phyloP scores from a whole-genome alignment of 2,329 filamentous ascomycete species.

The Hypocreales sp. region DNA sequence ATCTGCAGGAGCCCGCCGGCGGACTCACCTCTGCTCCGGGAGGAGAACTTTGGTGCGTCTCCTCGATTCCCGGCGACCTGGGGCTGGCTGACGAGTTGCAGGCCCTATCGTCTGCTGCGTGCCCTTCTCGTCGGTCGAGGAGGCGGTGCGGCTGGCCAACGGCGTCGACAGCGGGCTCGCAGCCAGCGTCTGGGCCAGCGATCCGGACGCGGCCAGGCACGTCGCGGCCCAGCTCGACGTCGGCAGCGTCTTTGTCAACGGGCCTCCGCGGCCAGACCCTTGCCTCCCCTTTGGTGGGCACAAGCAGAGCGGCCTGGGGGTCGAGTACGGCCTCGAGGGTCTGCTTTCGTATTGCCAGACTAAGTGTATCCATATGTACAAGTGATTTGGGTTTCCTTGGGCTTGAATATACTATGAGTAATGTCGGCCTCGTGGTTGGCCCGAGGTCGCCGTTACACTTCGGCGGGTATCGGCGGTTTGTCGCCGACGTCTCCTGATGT shows the following conservation, averaged over 20 bases:
- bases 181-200: conserved; percentile 38
- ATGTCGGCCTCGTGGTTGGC: too few relatives aligned
- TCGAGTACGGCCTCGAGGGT: conserved; percentile 4
- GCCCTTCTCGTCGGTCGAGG: conserved; percentile 14
- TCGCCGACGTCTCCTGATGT: too few relatives aligned
- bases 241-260: conserved; percentile 43
- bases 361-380: conserved; percentile 1
- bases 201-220: conserved; percentile 29
- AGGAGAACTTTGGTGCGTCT: conserved; percentile 37
- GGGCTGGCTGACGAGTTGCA: conserved; percentile 41
- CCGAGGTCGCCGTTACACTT: too few relatives aligned
- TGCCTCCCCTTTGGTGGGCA: conserved; percentile 6
- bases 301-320: conserved; percentile 6
- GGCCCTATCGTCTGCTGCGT: conserved; percentile 12
- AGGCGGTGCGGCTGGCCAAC: conserved; percentile 39
- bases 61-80: conserved; percentile 28
- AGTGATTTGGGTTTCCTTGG: too few relatives aligned
- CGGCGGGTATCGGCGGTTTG: too few relatives aligned
- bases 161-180: conserved; percentile 33
- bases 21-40: conserved; percentile 33
- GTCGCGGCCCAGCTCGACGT: conserved; percentile 37
- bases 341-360: conserved; percentile 2
- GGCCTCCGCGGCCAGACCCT: conserved; percentile 1
- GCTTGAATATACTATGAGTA: too few relatives aligned
- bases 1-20: conserved; percentile 42